Base-by-base conservation (phyloP, 2,329 filamentous ascomycete species). In the Diplodia seriata region DNA sequence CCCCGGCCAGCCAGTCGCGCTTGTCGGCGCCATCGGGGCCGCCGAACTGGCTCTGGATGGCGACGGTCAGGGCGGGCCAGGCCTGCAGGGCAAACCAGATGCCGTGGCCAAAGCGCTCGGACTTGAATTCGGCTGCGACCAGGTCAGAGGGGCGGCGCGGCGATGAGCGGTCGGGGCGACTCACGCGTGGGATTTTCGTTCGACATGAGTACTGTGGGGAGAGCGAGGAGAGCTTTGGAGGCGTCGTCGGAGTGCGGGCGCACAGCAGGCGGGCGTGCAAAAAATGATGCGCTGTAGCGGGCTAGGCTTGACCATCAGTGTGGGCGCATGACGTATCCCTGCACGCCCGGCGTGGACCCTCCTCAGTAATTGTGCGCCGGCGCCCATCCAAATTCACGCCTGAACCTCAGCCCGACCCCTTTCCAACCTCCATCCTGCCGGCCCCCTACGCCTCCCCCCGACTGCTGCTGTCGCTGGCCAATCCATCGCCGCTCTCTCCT, bases 1-100 rank as follows among this genome's bases (percentile, higher is more conserved):
- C 91, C 71, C 93, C 94, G 63, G 92, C 94, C 75, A 99, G 92
- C 94, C 94, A 98, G 85, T 97, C 94, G 75, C 94, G 91, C 83
- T 98, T 98, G 80, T 96, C 93, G 69, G 85, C 79, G 26, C 89
- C 90, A 75, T 93, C 89, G 50, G 92, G 88, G 2, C 94, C 95
- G 74, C 94, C 95, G 91, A 94, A 97, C 81, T 88, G 85, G 78
- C 92, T 93, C 77, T 91, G 87, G 54, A 97, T 92, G 56, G 95
- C 93, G 76, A 97, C 89, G 59, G 90, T 91, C 66, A 99, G 89
- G 38, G 92, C 90, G 8, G 91, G 89, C 95, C 95, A 99, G 76
- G 91, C 87, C 82, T 94, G 89, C 72, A 99, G 88, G 53, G 90
- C 83, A 77, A 95, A 90, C 77, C 92, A 93, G 73, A 97, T 90